Evolutionary conservation across 1,284 basidiomycete species (phyloP).

Genomic region (Sanghuangporus sanghuang): DNA sequence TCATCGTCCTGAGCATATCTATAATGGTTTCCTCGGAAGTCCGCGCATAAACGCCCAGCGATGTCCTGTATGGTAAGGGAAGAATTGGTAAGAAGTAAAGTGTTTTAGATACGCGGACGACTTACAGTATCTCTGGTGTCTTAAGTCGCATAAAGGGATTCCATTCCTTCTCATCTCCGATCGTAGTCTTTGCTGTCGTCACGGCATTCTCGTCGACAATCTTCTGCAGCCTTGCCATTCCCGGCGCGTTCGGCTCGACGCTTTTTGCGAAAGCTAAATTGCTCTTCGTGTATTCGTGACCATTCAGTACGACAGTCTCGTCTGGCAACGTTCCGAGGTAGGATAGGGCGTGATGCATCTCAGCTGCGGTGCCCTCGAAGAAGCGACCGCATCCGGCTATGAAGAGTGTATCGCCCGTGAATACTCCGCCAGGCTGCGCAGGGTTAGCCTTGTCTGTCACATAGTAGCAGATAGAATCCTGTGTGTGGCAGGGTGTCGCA

Average conservation of each 20-base stretch:
- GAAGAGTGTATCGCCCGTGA: conserved; percentile 97
- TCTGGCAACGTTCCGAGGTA: conserved; percentile 76
- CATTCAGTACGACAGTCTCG: conserved; percentile 82
- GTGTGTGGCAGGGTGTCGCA: conserved; percentile 94
- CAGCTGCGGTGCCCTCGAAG: conserved; percentile 84
- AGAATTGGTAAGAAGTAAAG: not conserved
- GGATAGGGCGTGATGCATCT: conserved; percentile 82
- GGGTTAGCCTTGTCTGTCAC: conserved; percentile 48
- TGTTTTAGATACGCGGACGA: conserved; percentile 13
- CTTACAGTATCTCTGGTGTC: conserved; percentile 54
- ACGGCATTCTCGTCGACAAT: conserved; percentile 48
- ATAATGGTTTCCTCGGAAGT: conserved; percentile 58
- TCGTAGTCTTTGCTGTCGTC: conserved; percentile 77
- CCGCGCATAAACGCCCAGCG: conserved; percentile 40
- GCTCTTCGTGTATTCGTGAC: conserved; percentile 86
- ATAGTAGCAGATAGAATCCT: conserved; percentile 93
- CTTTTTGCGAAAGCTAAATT: conserved; percentile 60
- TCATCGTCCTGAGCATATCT: conserved; percentile 71
- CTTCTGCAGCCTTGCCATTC: conserved; percentile 48
- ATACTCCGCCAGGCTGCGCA: conserved; percentile 69
- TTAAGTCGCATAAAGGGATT: conserved; percentile 79
- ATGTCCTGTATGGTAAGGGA: conserved; percentile 31
- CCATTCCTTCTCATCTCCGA: conserved; percentile 82
- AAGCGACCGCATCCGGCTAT: conserved; percentile 94
- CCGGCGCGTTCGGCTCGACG: conserved; percentile 63